Base-by-base conservation (phyloP, 139 green algal genomes). In the Picochlorum costavermella region DNA sequence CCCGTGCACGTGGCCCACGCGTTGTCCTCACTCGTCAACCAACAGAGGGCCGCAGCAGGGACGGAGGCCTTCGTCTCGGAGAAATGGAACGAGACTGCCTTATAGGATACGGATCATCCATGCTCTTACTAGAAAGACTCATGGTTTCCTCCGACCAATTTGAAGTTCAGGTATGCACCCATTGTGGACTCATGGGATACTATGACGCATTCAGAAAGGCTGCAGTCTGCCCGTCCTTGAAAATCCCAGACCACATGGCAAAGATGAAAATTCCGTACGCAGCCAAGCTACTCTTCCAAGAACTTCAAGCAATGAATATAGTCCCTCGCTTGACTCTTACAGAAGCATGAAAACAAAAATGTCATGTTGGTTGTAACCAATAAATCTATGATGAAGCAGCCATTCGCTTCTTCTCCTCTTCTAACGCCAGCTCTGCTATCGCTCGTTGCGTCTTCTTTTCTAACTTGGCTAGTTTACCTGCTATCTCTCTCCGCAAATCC, bases 11-110 rank as follows among this genome's bases (percentile, higher is more conserved):
- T 1, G 89, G 89, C 3, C 89, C 89, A 0, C 70, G 86, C 6
- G 86, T 98, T 36, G 86, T 97, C 55, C 84, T 99, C 14, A 99
- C 94, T 10, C 72, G 94, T 10, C 94, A 99, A 76, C 94, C 94
- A 37, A 98, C 94, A 0, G 94, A 99, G 75, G 94, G 94, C 4
- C 83, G 94, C 44, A 83, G 72, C 5, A 74, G 91, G 9, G 94
- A 99, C 57, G 94, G 94, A 30, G 94, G 90, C 2, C 83, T 95
- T 72, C 80, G 88, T 2, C 77, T 96, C 50, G 88, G 89, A 2
- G 90, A 99, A 83, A 99, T 99, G 93, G 93, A 99, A 85, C 82
- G 92, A 9, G 93, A 99, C 75, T 99, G 93, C 77, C 79, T 98
- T 10, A 96, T 98, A 43, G 91, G 73, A 17, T 91, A 95, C 61